Base-by-base conservation (phyloP, 2,329 filamentous ascomycete genomes). In the Colletotrichum lupini region DNA sequence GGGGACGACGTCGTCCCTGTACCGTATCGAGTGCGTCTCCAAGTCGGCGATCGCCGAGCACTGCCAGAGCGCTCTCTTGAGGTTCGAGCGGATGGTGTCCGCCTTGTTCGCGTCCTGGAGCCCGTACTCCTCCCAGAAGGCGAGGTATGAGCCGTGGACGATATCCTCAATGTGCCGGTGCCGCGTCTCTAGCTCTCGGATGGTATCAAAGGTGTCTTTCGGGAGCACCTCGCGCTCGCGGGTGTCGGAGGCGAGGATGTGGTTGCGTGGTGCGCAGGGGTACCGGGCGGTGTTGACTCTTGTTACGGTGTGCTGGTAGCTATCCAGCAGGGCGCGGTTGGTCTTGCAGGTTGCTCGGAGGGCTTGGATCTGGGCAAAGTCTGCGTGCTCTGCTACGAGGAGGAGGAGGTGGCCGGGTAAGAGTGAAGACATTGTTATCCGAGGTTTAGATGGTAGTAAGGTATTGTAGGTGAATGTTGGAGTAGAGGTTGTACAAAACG, bases 101-200 rank as follows among this genome's bases (percentile, higher is more conserved):
- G 52, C 61, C 30, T 68, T 74, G 19, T 68, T 66, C 6, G 5
- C 26, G 19, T 73, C 60, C 24, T 64, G 55, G 52, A 73, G 70
- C 22, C 70, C 67, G 60, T 61, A 57, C 35, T 74, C 72, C 19
- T 74, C 68, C 68, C 63, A 57, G 52, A 72, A 74, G 49, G 62
- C 68, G 6, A 74, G 52, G 28, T 67, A 72, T 24, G 56, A n/a
- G 52, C 62, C 53, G 22, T 73, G 35, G 11, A 75, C 46, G 16
- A 75, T 53, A 49, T 69, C 62, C 16, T 69, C 53, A 8, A 75
- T 75, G 8, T 75, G 59, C 22, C 56, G 66, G 16, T 67, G 28
- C 14, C 74, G 69, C n/a, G n/a, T 67, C 24, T 75, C 73, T 19
- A 75, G 56, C 60, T 75, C 74, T 11, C 49, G 62, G 30, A 75